Evolutionary conservation across 2,329 filamentous ascomycete species (phyloP).

Genomic region (Blumeria graminis): DNA sequence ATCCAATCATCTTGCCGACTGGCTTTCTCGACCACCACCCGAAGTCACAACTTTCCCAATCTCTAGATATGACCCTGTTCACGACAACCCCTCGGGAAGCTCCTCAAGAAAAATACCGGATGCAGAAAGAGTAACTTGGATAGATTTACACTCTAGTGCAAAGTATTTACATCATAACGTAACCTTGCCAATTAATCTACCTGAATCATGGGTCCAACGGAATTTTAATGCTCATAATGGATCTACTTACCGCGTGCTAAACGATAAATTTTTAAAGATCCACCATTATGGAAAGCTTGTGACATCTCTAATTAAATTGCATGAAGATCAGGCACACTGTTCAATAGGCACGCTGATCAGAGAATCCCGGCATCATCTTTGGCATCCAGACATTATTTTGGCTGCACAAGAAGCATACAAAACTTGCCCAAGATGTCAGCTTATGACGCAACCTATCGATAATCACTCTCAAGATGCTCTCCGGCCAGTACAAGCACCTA

Average conservation of each 20-base stretch:
- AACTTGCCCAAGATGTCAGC: not conserved
- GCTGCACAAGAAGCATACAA: not conserved
- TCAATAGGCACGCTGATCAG: not conserved
- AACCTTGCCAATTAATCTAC: not conserved
- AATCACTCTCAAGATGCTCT: not conserved
- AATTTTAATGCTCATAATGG: not conserved
- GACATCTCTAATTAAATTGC: not conserved
- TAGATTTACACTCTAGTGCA: not conserved
- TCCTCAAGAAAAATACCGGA: not conserved
- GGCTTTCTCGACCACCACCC: not conserved
- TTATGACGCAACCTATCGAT: not conserved
- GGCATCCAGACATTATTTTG: not conserved
- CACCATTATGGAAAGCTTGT: not conserved
- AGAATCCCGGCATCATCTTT: not conserved
- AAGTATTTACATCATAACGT: not conserved
- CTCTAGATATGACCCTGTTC: not conserved
- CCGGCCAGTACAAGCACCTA: not conserved
- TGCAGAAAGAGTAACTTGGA: not conserved
- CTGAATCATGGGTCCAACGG: not conserved
- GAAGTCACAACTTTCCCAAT: not conserved
- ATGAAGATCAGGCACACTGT: not conserved
- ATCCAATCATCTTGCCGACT: not conserved
- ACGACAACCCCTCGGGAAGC: not conserved
- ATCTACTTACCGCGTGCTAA: not conserved
- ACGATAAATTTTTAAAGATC: not conserved